Evolutionary conservation across 2,329 filamentous ascomycete genomes (phyloP).

Genomic region (Epicoccum sorghinum): DNA sequence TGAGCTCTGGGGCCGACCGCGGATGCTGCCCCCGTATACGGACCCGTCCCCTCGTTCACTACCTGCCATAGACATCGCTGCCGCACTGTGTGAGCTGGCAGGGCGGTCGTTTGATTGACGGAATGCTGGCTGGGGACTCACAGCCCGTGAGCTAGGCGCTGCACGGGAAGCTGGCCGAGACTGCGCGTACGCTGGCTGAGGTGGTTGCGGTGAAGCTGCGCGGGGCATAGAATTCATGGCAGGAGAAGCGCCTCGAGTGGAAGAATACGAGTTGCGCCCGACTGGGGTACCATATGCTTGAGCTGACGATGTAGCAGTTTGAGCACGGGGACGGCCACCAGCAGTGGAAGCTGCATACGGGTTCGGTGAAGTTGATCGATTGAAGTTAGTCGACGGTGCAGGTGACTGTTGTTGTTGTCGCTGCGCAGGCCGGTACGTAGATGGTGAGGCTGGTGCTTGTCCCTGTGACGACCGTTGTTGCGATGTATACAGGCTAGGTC

Average conservation of each 20-base stretch:
- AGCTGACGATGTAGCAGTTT: slow-evolving; percentile 46
- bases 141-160: slow-evolving; percentile 49
- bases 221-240: slow-evolving; percentile 43
- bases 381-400: slow-evolving; percentile 21
- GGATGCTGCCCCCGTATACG: slow-evolving; percentile 26
- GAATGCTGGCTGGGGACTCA: slow-evolving; percentile 61
- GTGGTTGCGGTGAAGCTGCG: slow-evolving; percentile 54
- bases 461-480: slow-evolving; percentile 23
- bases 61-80: slow-evolving; percentile 52
- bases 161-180: slow-evolving; percentile 41
- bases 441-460: slow-evolving; percentile 17
- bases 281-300: slow-evolving; percentile 42
- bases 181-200: slow-evolving; percentile 46
- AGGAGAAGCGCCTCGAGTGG: slow-evolving; percentile 47
- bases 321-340: slow-evolving; percentile 40
- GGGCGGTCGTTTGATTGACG: slow-evolving; percentile 56
- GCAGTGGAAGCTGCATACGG: slow-evolving; percentile 58
- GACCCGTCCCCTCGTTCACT: slow-evolving; percentile 47
- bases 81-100: slow-evolving; percentile 53
- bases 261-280: slow-evolving; percentile 45
- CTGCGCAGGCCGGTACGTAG: slow-evolving; percentile 13
- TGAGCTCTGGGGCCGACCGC: slow-evolving; percentile 50
- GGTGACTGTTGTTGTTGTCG: slow-evolving; percentile 20
- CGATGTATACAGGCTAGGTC: slow-evolving; percentile 58
- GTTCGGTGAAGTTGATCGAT: slow-evolving; percentile 61